Evolutionary conservation across 2,329 filamentous ascomycete species (phyloP).

Genomic region (Beauveria medogensis): DNA sequence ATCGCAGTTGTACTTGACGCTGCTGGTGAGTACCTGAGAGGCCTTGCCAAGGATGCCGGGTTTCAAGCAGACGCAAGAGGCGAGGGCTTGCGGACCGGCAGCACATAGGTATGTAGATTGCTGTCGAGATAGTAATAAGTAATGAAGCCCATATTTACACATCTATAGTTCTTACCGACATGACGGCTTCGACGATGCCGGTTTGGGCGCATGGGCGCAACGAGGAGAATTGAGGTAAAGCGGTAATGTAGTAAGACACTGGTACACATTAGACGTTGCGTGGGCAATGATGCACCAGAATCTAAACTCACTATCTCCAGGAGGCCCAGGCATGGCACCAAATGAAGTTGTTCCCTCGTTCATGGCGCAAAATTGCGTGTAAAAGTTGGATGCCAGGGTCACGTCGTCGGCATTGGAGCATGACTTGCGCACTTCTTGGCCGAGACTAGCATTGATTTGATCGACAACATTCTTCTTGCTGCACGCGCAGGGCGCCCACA

Average conservation of each 20-base stretch:
- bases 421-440: constrained; percentile 27
- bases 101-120: constrained; percentile 26
- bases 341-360: constrained; percentile 35
- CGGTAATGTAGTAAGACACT: constrained; percentile 43
- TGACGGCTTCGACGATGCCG: constrained; percentile 20
- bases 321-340: constrained; percentile 32
- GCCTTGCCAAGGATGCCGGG: constrained; percentile 29
- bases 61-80: constrained; percentile 39
- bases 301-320: constrained; percentile 34
- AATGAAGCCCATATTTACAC: too few species aligned
- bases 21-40: constrained; percentile 29
- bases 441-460: constrained; percentile 35
- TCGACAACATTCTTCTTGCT: constrained; percentile 26
- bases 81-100: constrained; percentile 33
- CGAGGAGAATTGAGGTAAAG: constrained; percentile 31
- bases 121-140: background rate
- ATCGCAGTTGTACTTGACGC: constrained; percentile 30
- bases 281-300: background rate
- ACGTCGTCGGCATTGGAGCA: constrained; percentile 34
- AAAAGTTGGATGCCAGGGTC: constrained; percentile 36
- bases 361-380: constrained; percentile 39
- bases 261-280: background rate
- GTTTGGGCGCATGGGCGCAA: constrained; percentile 32
- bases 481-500: constrained; percentile 39
- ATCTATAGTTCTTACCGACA: background rate